Evolutionary conservation across 2,329 filamentous ascomycete species (phyloP).

Genomic region (Cercospora nicotianae): DNA sequence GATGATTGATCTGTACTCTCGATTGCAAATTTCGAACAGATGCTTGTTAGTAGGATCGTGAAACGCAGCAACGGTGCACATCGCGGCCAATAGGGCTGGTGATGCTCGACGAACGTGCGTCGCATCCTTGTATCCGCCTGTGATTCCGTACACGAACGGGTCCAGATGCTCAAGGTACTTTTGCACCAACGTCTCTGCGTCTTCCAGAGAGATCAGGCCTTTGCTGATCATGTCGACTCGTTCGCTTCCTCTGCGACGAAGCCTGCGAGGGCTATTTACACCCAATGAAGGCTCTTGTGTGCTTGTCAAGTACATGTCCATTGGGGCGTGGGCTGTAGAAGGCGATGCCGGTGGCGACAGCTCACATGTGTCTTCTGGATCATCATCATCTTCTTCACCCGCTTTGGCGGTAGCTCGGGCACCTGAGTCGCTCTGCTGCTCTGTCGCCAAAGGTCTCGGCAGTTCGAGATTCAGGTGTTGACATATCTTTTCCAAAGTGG

Average conservation of each 20-base stretch:
- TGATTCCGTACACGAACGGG: conserved; percentile 51
- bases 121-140: conserved; percentile 49
- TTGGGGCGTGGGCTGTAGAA: conserved; percentile 39
- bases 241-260: conserved; percentile 45
- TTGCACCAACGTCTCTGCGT: conserved; percentile 45
- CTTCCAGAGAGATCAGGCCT: conserved; percentile 47
- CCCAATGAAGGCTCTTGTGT: conserved; percentile 38
- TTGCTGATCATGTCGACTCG: conserved; percentile 53
- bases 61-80: conserved; percentile 59
- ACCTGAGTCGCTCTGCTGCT: conserved; percentile 21
- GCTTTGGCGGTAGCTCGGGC: not conserved
- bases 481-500: conserved; percentile 45
- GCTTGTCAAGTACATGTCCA: conserved; percentile 31
- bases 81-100: conserved; percentile 56
- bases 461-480: conserved; percentile 42
- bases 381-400: conserved; percentile 17
- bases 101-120: conserved; percentile 54
- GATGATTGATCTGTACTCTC: conserved; percentile 58
- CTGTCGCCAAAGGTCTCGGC: conserved; percentile 40
- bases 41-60: conserved; percentile 57
- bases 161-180: conserved; percentile 49
- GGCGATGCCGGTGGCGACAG: conserved; percentile 36
- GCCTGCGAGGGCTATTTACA: conserved; percentile 35
- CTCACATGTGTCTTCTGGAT: conserved; percentile 22
- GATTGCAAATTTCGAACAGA: conserved; percentile 57